phyloP scores from a whole-genome alignment of 257 asterid genomes.

The Solanum paucissectum region DNA sequence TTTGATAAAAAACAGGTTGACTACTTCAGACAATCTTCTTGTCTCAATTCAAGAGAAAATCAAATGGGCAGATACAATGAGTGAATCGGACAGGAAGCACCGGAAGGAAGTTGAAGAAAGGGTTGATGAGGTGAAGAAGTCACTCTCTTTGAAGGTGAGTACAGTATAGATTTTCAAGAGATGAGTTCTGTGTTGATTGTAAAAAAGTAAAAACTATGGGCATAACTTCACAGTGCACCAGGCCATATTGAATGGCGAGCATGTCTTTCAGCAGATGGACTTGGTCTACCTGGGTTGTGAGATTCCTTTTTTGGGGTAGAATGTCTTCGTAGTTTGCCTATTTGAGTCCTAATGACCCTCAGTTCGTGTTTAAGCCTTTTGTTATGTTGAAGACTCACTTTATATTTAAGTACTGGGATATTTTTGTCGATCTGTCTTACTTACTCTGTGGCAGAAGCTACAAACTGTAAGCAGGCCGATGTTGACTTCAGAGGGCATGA shows the following conservation, averaged over 20 bases:
- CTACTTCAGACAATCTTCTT: slow-evolving; percentile 83
- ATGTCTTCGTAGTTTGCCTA: neutral
- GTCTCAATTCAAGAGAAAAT: slow-evolving; percentile 91
- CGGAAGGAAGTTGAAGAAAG: slow-evolving; percentile 69
- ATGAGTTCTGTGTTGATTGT: neutral
- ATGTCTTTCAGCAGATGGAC: neutral
- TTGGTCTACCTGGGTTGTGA: neutral
- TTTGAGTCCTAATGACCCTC: neutral
- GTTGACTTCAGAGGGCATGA: slow-evolving; percentile 71
- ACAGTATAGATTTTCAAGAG: slow-evolving; percentile 5
- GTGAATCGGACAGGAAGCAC: slow-evolving; percentile 70
- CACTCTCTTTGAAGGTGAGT: slow-evolving; percentile 76
- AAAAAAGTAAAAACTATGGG: neutral
- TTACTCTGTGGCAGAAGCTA: slow-evolving; percentile 96
- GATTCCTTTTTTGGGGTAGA: neutral
- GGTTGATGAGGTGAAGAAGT: slow-evolving; percentile 70
- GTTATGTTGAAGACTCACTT: slow-evolving; percentile 6
- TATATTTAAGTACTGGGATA: slow-evolving; percentile 36
- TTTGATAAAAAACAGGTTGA: slow-evolving; percentile 39
- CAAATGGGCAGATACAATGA: slow-evolving; percentile 92
- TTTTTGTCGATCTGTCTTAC: slow-evolving; percentile 80
- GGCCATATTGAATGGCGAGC: neutral
- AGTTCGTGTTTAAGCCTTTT: neutral
- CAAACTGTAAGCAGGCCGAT: slow-evolving; percentile 90
- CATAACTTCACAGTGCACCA: neutral